phyloP scores from a whole-genome alignment of 495 filamentous ascomycete species.

The Trichocladium uniseriatum region DNA sequence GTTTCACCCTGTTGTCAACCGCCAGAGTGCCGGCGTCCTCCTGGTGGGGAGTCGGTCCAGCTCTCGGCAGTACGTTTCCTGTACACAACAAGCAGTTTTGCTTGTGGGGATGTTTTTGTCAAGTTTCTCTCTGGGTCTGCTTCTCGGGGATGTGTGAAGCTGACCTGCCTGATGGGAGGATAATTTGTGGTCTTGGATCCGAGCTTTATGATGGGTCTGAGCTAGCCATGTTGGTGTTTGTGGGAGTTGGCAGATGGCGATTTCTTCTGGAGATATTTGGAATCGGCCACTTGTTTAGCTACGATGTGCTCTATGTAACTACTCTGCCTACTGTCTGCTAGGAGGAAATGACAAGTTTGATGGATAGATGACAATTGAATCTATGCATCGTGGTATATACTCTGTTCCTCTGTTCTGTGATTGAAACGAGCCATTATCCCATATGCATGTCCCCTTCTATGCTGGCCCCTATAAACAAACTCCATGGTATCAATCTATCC shows the following conservation, averaged over 20 bases:
- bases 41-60: constrained; percentile 6
- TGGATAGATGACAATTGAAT: constrained; percentile 36
- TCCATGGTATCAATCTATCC: not conserved
- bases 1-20: not conserved
- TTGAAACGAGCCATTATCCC: not conserved
- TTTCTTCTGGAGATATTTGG: not conserved
- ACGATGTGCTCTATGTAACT: constrained; percentile 1
- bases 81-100: not conserved
- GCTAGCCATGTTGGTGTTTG: constrained; percentile 1
- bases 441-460: not conserved
- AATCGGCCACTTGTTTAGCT: constrained; percentile 1
- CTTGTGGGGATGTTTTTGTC: constrained; percentile 8
- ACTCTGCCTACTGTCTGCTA: constrained; percentile 1
- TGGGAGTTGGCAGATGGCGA: not conserved
- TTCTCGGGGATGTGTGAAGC: not conserved
- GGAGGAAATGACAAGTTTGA: not conserved
- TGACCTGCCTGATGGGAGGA: not conserved
- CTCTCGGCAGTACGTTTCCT: not conserved
- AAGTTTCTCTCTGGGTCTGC: not conserved
- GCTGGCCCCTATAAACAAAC: not conserved
- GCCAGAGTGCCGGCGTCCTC: constrained; percentile 3
- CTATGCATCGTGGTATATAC: constrained; percentile 22
- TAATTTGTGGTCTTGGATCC: constrained; percentile 4
- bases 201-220: not conserved
- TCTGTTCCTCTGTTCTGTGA: too few relatives aligned